Percentiles rank a stretch among this genome's conserved stretches.
Evolutionary conservation across 139 green algal species (phyloP).

Genomic region (Asterochloris sp.): DNA sequence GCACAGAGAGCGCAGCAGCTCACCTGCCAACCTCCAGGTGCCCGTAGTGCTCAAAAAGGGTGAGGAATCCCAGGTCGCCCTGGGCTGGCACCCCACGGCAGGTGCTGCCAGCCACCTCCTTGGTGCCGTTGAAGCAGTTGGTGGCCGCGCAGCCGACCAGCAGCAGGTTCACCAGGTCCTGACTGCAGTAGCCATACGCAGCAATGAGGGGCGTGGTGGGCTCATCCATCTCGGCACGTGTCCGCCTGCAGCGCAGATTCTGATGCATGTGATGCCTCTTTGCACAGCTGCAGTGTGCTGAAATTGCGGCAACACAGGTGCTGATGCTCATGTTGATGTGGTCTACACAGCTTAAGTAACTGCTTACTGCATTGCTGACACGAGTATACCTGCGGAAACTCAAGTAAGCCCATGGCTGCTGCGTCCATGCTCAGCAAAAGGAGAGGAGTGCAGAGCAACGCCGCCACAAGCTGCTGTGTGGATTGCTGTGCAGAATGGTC

Average conservation of each 20-base stretch:
- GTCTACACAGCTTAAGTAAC: too few relatives aligned
- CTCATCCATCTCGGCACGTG: constrained; percentile 29
- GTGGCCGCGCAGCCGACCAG: constrained; percentile 12
- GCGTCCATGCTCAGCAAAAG: too few relatives aligned
- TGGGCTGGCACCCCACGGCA: constrained; percentile 13
- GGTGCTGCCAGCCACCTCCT: constrained; percentile 17
- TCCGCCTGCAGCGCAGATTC: neutral
- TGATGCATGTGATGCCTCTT: neutral
- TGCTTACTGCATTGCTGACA: too few relatives aligned
- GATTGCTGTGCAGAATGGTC: too few relatives aligned
- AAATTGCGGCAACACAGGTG: too few relatives aligned
- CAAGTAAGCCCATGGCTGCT: too few relatives aligned
- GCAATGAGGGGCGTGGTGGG: constrained; percentile 20
- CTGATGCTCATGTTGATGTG: too few relatives aligned
- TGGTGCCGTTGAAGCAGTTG: constrained; percentile 31
- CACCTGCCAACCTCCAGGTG: constrained; percentile 28
- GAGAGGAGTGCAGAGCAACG: too few relatives aligned
- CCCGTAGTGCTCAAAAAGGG: constrained; percentile 34
- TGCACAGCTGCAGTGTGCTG: too few relatives aligned
- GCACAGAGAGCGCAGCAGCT: neutral
- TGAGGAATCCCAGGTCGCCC: constrained; percentile 30
- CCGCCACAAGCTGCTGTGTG: too few relatives aligned
- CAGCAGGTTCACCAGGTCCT: constrained; percentile 31
- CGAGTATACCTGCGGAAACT: too few relatives aligned
- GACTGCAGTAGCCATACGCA: constrained; percentile 36